Evolutionary conservation across 2,329 filamentous ascomycete species (phyloP), one percentile per base, ranked within the genome.

Genomic region (Cryoendolithus antarcticus): DNA sequence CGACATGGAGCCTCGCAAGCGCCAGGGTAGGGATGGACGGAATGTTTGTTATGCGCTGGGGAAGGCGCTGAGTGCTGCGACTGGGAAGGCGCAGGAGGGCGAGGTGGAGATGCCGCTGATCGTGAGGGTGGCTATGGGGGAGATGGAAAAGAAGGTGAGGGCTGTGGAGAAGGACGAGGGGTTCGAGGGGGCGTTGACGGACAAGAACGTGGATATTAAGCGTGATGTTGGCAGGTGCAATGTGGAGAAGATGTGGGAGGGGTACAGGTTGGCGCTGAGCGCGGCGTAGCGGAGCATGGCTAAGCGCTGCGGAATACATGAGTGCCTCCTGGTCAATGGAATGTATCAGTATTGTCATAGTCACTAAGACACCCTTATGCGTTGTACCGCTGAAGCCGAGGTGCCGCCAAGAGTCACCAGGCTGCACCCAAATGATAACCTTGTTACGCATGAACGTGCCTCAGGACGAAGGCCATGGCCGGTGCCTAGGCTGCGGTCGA

Each of bases 91-190:
- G 27, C 61, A 66, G 31, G 59, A 62, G 21, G 54, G 54, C 11
- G 60, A 63, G 10, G 46, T 65, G 13, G 64, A 62, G 38, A 61
- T 61, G 39, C 59, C 69, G 9, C 60, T 75, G 5, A 63, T 66
- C 39, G 67, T 71, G 41, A 62, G 75, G 38, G 84, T 88, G 32
- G 85, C 86, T 0, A 71, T 89, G 39, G 78, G 80, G 47, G 86
- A 93, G 54, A 93, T 94, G 72, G 81, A 80, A 34, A 75, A 76
- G 38, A 70, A 78, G 34, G 75, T 89, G 43, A 82, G 82, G 7
- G 72, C 73, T 45, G 72, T 77, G 56, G 73, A 82, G 43, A 65
- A 77, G 39, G 44, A 62, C 55, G 30, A 32, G 9, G 39, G 39
- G 2, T 28, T 41, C 3, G 34, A 35, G 13, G 35, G 39, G 13